These are phyloP conservation scores for Stromatinia cepivora DNA, from an alignment of 2,329 filamentous ascomycete species.

Conservation along the genomic window DNA sequence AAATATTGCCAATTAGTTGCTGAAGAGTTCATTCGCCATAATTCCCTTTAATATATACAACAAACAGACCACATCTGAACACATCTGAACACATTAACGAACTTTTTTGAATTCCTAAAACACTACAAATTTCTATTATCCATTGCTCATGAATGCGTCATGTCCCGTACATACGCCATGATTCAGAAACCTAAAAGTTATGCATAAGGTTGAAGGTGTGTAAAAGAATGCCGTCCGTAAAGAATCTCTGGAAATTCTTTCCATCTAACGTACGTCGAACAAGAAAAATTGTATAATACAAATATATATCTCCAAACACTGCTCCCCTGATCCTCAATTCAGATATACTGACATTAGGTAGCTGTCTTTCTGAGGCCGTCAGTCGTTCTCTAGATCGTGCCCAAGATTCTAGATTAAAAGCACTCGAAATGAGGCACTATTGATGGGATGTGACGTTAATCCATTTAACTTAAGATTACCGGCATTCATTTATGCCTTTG, in stretches of 20 bases:
- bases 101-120: constrained; percentile 10
- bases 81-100: background rate
- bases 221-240: constrained; percentile 1
- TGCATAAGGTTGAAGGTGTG: constrained; percentile 15
- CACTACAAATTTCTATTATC: constrained; percentile 16
- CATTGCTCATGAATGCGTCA: constrained; percentile 15
- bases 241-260: constrained; percentile 14
- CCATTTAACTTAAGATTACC: background rate
- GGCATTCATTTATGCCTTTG: constrained; percentile 44
- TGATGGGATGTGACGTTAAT: background rate
- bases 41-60: background rate
- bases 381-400: constrained; percentile 8
- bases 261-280: constrained; percentile 17
- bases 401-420: constrained; percentile 7
- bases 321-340: background rate
- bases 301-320: constrained; percentile 20
- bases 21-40: background rate
- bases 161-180: constrained; percentile 16
- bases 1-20: background rate
- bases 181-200: constrained; percentile 23
- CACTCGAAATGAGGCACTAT: background rate
- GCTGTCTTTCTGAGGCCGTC: constrained; percentile 13
- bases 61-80: background rate
- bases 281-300: constrained; percentile 23
- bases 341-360: background rate